Conservation (phyloP, 1,139 yeast species). For the Saccharomyces hybrid region DNA sequence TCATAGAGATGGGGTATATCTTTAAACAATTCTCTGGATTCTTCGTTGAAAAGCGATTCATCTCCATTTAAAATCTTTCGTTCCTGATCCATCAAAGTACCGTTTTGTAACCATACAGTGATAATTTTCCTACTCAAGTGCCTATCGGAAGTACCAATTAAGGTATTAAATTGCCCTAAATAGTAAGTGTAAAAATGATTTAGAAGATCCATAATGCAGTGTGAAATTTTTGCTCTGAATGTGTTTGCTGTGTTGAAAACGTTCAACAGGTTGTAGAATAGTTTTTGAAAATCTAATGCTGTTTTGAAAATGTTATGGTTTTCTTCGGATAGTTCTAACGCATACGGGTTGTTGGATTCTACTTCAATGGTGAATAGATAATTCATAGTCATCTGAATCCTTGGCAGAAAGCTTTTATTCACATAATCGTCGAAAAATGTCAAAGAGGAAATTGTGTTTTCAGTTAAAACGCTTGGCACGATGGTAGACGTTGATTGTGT, state of each 20-base stretch:
- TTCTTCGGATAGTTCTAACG: conserved; percentile 28
- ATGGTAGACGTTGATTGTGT: conserved; percentile 43
- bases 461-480: conserved; percentile 30
- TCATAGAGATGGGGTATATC: conserved; percentile 19
- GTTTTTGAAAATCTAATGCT: conserved; percentile 46
- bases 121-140: conserved; percentile 30
- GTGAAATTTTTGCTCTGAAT: conserved; percentile 47
- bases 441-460: conserved; percentile 30
- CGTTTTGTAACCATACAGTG: conserved; percentile 41
- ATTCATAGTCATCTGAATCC: conserved; percentile 51
- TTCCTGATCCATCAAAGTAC: conserved; percentile 22
- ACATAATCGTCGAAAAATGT: conserved; percentile 58
- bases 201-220: conserved; percentile 38
- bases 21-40: conserved; percentile 35
- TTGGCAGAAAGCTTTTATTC: conserved; percentile 56
- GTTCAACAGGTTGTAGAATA: conserved; percentile 46
- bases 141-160: conserved; percentile 20
- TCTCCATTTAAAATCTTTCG: conserved; percentile 18
- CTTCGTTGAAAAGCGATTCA: conserved; percentile 29
- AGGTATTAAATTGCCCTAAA: conserved; percentile 25
- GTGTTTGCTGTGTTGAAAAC: conserved; percentile 55
- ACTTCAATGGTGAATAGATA: conserved; percentile 36
- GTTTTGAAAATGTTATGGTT: conserved; percentile 37
- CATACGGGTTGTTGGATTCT: conserved; percentile 30
- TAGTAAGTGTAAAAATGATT: conserved; percentile 30